Evolutionary conservation across 805 yeast species (phyloP).

Genomic region (Barnettozyma populi): DNA sequence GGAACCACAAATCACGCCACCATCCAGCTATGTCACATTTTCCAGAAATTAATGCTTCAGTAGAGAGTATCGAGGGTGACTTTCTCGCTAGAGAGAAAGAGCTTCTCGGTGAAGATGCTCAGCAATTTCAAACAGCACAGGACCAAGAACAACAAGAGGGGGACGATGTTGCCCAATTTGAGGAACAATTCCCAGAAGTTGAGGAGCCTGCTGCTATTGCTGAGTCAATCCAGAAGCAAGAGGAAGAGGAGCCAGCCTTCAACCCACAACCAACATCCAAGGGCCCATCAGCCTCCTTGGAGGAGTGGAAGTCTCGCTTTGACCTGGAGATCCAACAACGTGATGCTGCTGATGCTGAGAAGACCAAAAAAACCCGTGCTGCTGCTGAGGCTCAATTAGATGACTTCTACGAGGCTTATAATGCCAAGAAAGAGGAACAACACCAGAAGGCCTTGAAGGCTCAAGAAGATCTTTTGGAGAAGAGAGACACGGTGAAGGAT

Average conservation of each 20-base stretch:
- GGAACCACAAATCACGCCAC: neutral
- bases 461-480: constrained; percentile 63
- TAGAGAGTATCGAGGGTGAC: constrained; percentile 34
- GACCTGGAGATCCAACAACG: constrained; percentile 73
- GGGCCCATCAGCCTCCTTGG: constrained; percentile 50
- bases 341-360: constrained; percentile 63
- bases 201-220: constrained; percentile 12
- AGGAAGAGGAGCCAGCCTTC: constrained; percentile 32
- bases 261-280: constrained; percentile 18
- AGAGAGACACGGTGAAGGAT: constrained; percentile 71
- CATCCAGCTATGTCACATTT: constrained; percentile 63
- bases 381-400: constrained; percentile 82
- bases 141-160: constrained; percentile 39
- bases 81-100: constrained; percentile 67
- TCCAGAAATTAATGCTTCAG: constrained; percentile 53
- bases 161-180: constrained; percentile 53
- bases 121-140: constrained; percentile 62
- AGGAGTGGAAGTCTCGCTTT: constrained; percentile 80
- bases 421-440: constrained; percentile 70
- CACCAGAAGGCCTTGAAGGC: constrained; percentile 59
- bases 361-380: constrained; percentile 58
- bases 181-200: constrained; percentile 60
- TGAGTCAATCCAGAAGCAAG: constrained; percentile 16
- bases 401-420: constrained; percentile 88
- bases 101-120: constrained; percentile 46